Evolutionary conservation across 179 eudicot species (phyloP), one percentile per base, ranked within the genome.

Genomic region (Patellifolia procumbens): DNA sequence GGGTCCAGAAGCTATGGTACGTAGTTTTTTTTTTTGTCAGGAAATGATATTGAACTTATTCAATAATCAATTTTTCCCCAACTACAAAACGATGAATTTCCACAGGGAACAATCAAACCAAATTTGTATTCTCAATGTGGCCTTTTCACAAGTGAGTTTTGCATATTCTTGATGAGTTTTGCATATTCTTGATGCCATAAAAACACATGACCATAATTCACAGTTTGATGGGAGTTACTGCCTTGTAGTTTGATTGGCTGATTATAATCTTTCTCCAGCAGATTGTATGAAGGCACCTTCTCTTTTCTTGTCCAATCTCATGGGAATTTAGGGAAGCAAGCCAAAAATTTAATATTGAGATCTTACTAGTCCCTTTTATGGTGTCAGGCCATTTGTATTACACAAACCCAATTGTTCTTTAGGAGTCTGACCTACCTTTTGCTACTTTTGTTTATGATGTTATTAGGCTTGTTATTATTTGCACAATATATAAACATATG

Each of bases 271-370:
- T 26, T 39, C 56, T 15, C 59, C 34, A 68, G 74, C 43, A 29
- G 26, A 51, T 16, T 7, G 29, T 53, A 28, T 29, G 48, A 66
- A 60, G 59, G 76, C 3, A 8, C 12, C 55, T 10, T 46, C 56
- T n/a, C 45, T 53, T 29, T 20, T 39, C 55, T 76, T 76, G 56
- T 43, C 58, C 64, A 68, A 43, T 68, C 79, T 56, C 35, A 39
- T 66, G 37, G 39, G 79, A 68, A 76, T 76, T 29, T 69, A 9
- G 68, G 69, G 74, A 56, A 76, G 79, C 79, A 74, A 29, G 60
- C 68, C 51, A 22, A 24, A 22, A 53, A 52, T 19, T 53, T 76
- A 55, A 53, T 26, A 59, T 22, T 58, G 34, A 68, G 45, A 42
- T 13, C 16, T 9, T 75, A 24, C 5, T 42, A 32, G 56, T 69